Percentiles rank a stretch among this genome's conserved stretches.
Evolutionary conservation across 352 stramenopile species (phyloP).

Genomic region (Phytophthora vignae): DNA sequence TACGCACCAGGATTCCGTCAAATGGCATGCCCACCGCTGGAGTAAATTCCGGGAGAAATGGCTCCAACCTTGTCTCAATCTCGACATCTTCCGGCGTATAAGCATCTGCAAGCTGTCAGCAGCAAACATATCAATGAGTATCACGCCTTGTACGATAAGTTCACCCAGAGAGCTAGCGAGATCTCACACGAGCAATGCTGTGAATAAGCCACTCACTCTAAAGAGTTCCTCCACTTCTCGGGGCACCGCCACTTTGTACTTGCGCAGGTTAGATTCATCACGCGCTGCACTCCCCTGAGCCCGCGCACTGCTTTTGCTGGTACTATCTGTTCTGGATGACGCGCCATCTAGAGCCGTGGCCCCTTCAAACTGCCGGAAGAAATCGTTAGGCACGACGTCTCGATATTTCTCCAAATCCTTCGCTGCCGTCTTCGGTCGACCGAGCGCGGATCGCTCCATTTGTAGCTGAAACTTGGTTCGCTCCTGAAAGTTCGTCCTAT

Average conservation of each 20-base stretch:
- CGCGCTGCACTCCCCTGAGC: neutral
- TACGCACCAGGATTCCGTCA: slow-evolving; percentile 70
- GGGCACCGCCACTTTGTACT: slow-evolving; percentile 54
- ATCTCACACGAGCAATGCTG: slow-evolving; percentile 24
- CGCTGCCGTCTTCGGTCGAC: slow-evolving; percentile 59
- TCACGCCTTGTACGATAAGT: neutral
- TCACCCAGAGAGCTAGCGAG: slow-evolving; percentile 24
- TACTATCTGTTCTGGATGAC: slow-evolving; percentile 4
- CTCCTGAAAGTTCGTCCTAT: slow-evolving; percentile 13
- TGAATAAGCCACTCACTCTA: slow-evolving; percentile 45
- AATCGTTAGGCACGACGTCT: slow-evolving; percentile 57
- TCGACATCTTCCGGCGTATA: slow-evolving; percentile 93
- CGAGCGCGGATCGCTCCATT: slow-evolving; percentile 17
- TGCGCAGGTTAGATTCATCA: slow-evolving; percentile 2
- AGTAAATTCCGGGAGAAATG: slow-evolving; percentile 94
- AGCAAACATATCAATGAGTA: slow-evolving; percentile 24
- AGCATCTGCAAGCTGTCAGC: slow-evolving; percentile 64
- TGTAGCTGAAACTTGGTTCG: slow-evolving; percentile 16
- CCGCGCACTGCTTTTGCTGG: slow-evolving; percentile 9
- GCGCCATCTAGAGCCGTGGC: neutral
- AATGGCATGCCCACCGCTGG: slow-evolving; percentile 77
- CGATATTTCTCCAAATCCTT: slow-evolving; percentile 69
- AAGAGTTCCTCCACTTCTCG: slow-evolving; percentile 69
- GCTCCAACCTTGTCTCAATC: slow-evolving; percentile 91
- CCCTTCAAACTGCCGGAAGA: slow-evolving; percentile 54